Base-by-base conservation (phyloP, 1,284 basidiomycete species). In the Cryptococcus floricola region DNA sequence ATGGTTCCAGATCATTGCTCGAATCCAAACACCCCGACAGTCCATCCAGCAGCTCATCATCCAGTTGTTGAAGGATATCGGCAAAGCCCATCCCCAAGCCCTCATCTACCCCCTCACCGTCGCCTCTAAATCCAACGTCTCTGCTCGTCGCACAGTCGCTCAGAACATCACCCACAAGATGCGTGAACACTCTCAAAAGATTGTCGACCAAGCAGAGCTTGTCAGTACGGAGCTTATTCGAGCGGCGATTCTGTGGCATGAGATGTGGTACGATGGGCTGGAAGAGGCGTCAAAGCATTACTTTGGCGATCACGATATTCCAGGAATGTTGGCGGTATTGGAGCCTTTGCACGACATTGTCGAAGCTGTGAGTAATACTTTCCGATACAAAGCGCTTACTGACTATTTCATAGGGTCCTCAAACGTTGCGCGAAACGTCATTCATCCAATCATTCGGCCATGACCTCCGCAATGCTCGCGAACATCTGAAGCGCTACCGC, bases 241-340 rank as follows among this genome's bases (percentile, higher is more conserved):
- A 14, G 92, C 98, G 4, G 96, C 96, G 2, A 98, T 99, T 61
- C 80, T 99, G 18, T 99, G 96, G 96, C 94, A 98, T 69, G 96
- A 99, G 75, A 82, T 96, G 69, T 99, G 96, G 96, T 93, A 98
- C 69, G 96, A 99, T 79, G 94, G 92, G 13, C 81, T 99, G 23
- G 96, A 98, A 78, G 96, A 99, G 76, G 96, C 96, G 3, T 98
- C 94, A 12, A 85, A 96, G 51, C 81, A 95, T 50, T 99, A 95
- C 80, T 98, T 95, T 80, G 96, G 92, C 18, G 96, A 98, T 69
- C 91, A 94, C 74, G 98, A 99, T 74, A 89, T 95, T n/a, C 91
- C 94, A 64, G 96, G 89, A 16, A 98, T 99, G 96, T 98, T 98
- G 70, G 87, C 87, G 37, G 89, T 87, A 18, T 78, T 99, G 56